A percentile compares a stretch with the other conserved stretches of the same genome.
These are phyloP conservation scores for Hysterium pulicare DNA, from an alignment of 2,329 filamentous ascomycete species.

Conservation along the genomic window DNA sequence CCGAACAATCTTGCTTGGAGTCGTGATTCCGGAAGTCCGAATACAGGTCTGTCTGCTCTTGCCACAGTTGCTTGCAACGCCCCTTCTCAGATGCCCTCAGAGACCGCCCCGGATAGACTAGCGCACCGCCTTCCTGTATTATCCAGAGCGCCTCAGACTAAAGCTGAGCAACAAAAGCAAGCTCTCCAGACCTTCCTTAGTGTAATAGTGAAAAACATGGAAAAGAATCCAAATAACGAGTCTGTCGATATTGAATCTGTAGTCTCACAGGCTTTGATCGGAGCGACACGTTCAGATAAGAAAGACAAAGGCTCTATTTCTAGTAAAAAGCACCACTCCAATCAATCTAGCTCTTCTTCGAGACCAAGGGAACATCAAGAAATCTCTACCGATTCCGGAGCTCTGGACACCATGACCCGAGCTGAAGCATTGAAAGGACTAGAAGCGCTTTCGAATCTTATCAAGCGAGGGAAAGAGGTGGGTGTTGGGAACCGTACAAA, in stretches of 20 bases:
- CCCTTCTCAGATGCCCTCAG: neutral
- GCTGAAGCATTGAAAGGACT: conserved; percentile 20
- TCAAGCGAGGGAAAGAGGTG: conserved; percentile 15
- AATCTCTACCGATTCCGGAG: no score
- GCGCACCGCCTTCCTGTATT: conserved; percentile 6
- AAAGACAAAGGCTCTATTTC: no score
- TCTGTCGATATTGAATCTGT: conserved; percentile 21
- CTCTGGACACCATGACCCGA: conserved; percentile 15
- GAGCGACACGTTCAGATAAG: no score
- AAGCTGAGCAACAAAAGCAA: conserved; percentile 26
- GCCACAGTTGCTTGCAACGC: conserved; percentile 11
- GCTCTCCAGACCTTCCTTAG: conserved; percentile 23
- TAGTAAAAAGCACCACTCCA: no score
- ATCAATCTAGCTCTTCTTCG: no score
- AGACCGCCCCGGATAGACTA: neutral
- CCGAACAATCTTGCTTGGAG: neutral
- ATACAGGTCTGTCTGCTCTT: conserved; percentile 5
- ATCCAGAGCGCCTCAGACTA: conserved; percentile 27
- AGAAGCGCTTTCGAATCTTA: conserved; percentile 22
- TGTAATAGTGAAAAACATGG: conserved; percentile 15
- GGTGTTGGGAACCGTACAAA: conserved; percentile 12
- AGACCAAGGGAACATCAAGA: no score
- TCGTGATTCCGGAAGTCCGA: neutral
- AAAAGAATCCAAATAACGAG: conserved; percentile 12
- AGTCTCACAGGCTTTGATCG: conserved; percentile 17